Percentiles rank a stretch among this genome's conserved stretches.
phyloP scores from a whole-genome alignment of 2,329 filamentous ascomycete genomes.

The Fusarium sp. region DNA sequence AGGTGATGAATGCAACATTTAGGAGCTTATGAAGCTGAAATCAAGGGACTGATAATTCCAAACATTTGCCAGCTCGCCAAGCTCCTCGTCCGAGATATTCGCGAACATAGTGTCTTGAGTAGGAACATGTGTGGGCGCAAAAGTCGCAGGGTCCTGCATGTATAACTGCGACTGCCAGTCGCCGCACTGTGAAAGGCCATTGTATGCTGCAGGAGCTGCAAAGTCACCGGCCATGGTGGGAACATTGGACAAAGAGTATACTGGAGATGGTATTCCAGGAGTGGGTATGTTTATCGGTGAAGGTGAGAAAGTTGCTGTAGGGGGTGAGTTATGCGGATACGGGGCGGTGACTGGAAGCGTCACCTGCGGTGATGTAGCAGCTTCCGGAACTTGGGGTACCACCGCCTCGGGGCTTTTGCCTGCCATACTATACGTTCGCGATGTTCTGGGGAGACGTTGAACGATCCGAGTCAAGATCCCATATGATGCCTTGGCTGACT shows the following conservation, averaged over 20 bases:
- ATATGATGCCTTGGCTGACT: conserved; percentile 50
- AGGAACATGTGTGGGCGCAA: conserved; percentile 11
- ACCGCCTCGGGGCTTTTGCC: conserved; percentile 14
- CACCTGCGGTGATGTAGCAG: conserved; percentile 1
- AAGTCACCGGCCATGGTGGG: not conserved
- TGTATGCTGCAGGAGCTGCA: conserved; percentile 9
- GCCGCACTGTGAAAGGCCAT: conserved; percentile 6
- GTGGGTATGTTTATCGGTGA: not conserved
- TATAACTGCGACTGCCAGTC: conserved; percentile 34
- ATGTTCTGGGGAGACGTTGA: conserved; percentile 46
- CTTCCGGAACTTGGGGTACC: conserved; percentile 17
- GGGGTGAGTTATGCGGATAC: conserved; percentile 16
- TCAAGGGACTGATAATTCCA: conserved; percentile 53
- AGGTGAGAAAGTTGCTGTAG: conserved; percentile 8
- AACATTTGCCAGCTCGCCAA: conserved; percentile 49
- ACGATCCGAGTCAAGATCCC: conserved; percentile 49
- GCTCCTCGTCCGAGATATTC: conserved; percentile 49
- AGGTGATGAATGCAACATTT: not conserved
- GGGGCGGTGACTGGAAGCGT: conserved; percentile 1
- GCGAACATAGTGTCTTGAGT: conserved; percentile 40
- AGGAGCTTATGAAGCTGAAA: conserved; percentile 46
- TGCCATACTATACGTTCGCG: conserved; percentile 25
- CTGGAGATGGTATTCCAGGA: conserved; percentile 13
- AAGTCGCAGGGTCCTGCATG: conserved; percentile 15
- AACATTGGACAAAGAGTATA: conserved; percentile 14